Conservation (phyloP, 768 basidiomycete species). For the Suillus placidus region DNA sequence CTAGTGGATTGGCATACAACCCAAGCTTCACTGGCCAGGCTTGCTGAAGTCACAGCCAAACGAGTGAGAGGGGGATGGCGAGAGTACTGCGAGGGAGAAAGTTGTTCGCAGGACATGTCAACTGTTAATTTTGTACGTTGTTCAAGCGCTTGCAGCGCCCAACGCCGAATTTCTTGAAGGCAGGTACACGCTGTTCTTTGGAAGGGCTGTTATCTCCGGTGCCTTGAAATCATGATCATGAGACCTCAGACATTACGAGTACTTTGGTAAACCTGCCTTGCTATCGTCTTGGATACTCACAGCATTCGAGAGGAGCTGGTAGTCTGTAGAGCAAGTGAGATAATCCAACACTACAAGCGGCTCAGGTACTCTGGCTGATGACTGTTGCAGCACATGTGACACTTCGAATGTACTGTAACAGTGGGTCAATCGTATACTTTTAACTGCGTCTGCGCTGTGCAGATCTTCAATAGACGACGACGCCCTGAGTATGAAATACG, state of each 20-base stretch:
- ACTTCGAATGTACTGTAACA: neutral
- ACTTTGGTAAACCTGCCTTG: neutral
- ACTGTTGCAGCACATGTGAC: neutral
- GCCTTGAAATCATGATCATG: slow-evolving; percentile 1
- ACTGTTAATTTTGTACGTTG: neutral
- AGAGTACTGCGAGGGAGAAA: neutral
- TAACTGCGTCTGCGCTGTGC: neutral
- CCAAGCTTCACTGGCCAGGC: neutral
- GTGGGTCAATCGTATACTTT: neutral
- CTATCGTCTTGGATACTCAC: slow-evolving; percentile 1
- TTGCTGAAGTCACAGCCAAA: neutral
- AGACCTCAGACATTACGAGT: neutral
- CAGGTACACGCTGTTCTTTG: neutral
- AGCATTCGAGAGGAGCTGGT: neutral
- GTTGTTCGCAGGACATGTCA: neutral
- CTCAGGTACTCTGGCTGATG: neutral
- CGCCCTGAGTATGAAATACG: neutral
- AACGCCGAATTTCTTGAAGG: neutral
- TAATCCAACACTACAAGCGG: neutral
- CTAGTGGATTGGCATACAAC: neutral
- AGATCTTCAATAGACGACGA: neutral
- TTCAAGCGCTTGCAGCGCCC: neutral
- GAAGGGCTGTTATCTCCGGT: neutral
- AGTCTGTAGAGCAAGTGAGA: neutral
- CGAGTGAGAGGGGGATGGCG: neutral